Conservation (phyloP, 1,284 basidiomycete species). For the Ustilago shanxiensis region DNA sequence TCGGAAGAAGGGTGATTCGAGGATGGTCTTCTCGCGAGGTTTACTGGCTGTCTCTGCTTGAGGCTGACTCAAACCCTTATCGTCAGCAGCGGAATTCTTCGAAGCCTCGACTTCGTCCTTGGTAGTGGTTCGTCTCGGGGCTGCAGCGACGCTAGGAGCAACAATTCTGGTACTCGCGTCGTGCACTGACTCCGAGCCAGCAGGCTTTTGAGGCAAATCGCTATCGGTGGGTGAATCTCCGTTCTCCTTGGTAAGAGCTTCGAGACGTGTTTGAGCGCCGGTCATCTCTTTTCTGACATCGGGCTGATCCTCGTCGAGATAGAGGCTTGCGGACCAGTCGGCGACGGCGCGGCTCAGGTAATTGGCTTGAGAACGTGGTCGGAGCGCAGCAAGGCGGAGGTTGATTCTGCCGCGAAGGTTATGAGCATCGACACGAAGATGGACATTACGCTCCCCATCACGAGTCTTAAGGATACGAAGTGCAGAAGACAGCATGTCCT, state of each 20-base stretch:
- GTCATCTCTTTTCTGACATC: conserved; percentile 17
- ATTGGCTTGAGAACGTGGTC: conserved; percentile 14
- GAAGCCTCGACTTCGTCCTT: not conserved
- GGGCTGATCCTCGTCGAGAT: conserved; percentile 27
- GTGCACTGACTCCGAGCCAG: not conserved
- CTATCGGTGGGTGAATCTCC: not conserved
- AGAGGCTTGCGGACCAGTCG: conserved; percentile 31
- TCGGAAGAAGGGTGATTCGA: conserved; percentile 52
- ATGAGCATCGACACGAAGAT: conserved; percentile 25
- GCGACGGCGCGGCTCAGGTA: conserved; percentile 31
- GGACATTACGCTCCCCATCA: conserved; percentile 34
- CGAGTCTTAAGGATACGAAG: conserved; percentile 32
- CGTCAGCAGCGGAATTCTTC: not conserved
- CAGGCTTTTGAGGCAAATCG: not conserved
- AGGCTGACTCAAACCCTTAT: not conserved
- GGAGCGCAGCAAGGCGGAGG: conserved; percentile 22
- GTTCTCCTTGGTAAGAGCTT: not conserved
- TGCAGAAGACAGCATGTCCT: conserved; percentile 35
- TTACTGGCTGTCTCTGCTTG: conserved; percentile 2
- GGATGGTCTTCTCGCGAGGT: conserved; percentile 40
- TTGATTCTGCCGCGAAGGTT: conserved; percentile 40
- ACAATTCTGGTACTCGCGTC: not conserved
- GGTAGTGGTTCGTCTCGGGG: not conserved
- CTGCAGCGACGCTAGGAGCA: not conserved
- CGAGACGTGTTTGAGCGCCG: conserved; percentile 7